These are phyloP conservation scores for Fusarium verrucosum DNA, from an alignment of 2,329 filamentous ascomycete species.

Conservation along the genomic window DNA sequence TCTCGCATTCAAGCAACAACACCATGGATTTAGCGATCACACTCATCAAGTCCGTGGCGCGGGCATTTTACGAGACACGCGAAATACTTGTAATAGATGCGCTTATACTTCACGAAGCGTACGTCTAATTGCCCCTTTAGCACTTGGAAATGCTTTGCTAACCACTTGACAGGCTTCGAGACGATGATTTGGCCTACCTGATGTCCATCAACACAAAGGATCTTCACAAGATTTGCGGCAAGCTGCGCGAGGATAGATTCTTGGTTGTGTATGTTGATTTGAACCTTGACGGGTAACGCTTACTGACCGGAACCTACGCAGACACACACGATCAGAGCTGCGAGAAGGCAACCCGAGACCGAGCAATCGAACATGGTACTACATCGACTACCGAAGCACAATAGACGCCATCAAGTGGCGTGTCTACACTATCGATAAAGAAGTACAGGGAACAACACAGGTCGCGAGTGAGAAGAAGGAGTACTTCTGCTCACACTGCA, in stretches of 20 bases:
- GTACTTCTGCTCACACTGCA: slow-evolving; percentile 83
- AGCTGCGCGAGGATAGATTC: slow-evolving; percentile 85
- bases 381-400: slow-evolving; percentile 91
- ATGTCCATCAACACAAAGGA: slow-evolving; percentile 92
- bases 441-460: slow-evolving; percentile 84
- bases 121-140: slow-evolving; percentile 50
- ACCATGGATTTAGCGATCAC: slow-evolving; percentile 70
- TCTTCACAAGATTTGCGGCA: slow-evolving; percentile 87
- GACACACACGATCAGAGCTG: slow-evolving; percentile 72
- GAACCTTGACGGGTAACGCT: not conserved
- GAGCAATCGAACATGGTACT: slow-evolving; percentile 92
- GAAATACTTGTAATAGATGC: slow-evolving; percentile 88
- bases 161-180: slow-evolving; percentile 75
- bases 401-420: slow-evolving; percentile 98
- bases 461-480: slow-evolving; percentile 90
- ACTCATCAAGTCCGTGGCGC: slow-evolving; percentile 85
- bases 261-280: slow-evolving; percentile 72
- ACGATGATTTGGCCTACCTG: slow-evolving; percentile 86
- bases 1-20: slow-evolving; percentile 9
- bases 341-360: slow-evolving; percentile 84
- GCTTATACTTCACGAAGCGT: slow-evolving; percentile 83
- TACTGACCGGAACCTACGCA: slow-evolving; percentile 61
- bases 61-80: slow-evolving; percentile 86
- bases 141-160: slow-evolving; percentile 59
- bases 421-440: slow-evolving; percentile 86